Evolutionary conservation across 1,284 basidiomycete species (phyloP), one percentile per base, ranked within the genome.

Genomic region (Cutaneotrichosporon spelunceum): DNA sequence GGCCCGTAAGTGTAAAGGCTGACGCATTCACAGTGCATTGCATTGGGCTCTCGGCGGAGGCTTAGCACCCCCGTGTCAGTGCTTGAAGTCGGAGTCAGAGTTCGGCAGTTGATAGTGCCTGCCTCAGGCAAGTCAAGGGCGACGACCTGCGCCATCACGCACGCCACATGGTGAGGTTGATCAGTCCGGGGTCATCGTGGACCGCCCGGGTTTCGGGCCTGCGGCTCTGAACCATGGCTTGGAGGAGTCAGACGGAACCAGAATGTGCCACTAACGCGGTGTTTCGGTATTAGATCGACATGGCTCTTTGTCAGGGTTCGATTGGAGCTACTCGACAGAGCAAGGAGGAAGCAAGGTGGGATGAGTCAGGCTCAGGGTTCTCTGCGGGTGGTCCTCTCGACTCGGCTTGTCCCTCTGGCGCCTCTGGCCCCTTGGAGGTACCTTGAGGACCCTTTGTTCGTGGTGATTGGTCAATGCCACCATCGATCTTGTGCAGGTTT

Each of bases 1-100:
- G 14, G 26, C 11, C 24, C 19, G 48, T 50, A 30, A 50, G 48
- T 50, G 27, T 21, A 21, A 27, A 14, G 34, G 50, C 65, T 63
- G 50, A 63, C 65, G 23, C 5, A 30, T 47, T 56, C 64, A 58
- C 59, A 42, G 63, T 64, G 65, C 65, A 66, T 66, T 66, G 65
- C 65, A 66, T 66, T 49, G 61, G 29, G 14, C 23, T 42, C 34
- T 24, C 21, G 9, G 23, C 21, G 23, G 39, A 42, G 39, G 4
- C 39, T 19, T 19, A n/a, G 39, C 39, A n/a, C 16, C 36, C 36
- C 36, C 13, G 36, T 48, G 11, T 1, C 14, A 19, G 53, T 8
- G 36, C 33, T 36, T 10, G 23, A 39, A 13, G 33, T 36, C 13
- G 11, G 29, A 24, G n/a, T 30, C 34, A 13, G 29, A 30, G 13